A percentile compares a stretch with the other conserved stretches of the same genome.
Conservation (phyloP, 306 rosid species). For the Glycine tomentella region DNA sequence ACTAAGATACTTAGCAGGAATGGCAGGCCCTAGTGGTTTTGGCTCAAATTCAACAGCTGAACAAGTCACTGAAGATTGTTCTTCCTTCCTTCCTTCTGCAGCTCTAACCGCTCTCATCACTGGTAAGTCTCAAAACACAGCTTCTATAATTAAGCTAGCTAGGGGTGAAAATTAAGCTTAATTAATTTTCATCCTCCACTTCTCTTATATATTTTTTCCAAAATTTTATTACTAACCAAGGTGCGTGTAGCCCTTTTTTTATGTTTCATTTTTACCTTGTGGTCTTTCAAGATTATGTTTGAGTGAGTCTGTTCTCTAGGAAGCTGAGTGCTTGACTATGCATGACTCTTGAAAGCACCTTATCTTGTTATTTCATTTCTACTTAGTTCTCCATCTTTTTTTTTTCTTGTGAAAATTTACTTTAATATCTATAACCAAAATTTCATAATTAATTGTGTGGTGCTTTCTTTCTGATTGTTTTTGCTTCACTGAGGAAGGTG, state of each 20-base stretch:
- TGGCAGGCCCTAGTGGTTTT: constrained; percentile 96
- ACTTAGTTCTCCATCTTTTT: not conserved
- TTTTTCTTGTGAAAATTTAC: not conserved
- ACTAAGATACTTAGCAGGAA: constrained; percentile 87
- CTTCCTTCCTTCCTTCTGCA: constrained; percentile 45
- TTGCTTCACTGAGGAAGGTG: not conserved
- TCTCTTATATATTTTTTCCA: not conserved
- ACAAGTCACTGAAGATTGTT: constrained; percentile 68
- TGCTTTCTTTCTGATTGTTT: not conserved
- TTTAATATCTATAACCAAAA: not conserved
- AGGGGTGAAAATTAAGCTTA: not conserved
- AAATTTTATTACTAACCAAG: not conserved
- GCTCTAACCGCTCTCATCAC: constrained; percentile 85
- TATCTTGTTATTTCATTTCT: not conserved
- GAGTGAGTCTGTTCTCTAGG: not conserved
- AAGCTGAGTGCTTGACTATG: not conserved
- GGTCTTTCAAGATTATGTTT: not conserved
- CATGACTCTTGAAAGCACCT: not conserved
- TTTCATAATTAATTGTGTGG: not conserved
- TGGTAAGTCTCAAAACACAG: constrained; percentile 56
- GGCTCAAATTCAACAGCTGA: constrained; percentile 97
- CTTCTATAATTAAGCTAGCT: not conserved
- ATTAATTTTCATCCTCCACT: not conserved
- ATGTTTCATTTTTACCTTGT: not conserved
- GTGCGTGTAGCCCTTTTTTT: not conserved